Base-by-base conservation (phyloP, 805 yeast species). In the Metschnikowia drakensbergensis region DNA sequence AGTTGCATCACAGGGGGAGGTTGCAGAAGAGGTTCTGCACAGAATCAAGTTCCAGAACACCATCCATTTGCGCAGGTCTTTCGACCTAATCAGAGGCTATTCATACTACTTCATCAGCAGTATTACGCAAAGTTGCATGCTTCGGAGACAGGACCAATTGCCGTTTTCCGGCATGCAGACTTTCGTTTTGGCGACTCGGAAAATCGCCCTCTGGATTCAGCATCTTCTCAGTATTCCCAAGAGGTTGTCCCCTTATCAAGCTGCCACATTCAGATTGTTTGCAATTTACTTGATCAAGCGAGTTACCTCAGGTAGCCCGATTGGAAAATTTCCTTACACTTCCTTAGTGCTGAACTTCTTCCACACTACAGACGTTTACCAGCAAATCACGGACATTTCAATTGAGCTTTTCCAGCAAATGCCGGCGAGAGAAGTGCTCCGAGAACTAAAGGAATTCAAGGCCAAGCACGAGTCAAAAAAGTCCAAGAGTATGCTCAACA, bases 21-120 rank as follows among this genome's bases (percentile, higher is more conserved):
- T 34, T 2, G 13, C 30, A 4, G 31, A 42, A 29, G 42, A 33
- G 26, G 17, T 76, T 80, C 27, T 25, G 17, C 31, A 9, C 0
- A 72, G 81, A 36, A 79, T 86, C 0, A 82, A 81, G 54, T 81
- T 71, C 65, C 85, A 85, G 53, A 86, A 86, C 57, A 67, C 84
- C 0, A 64, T 79, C 2, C 81, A 83, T 52, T 61, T 82, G 8
- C 72, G 89, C 46, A 9, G 31, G 9, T 13, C 33, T 2, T 42
- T 42, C 17, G 45, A 42, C 25, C 34, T 34, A 4, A 42, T 42
- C 8, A 34, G 45, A 27, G 45, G 45, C 10, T 34, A 33, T 22
- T 17, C 45, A 13, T 42, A 42, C 38, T 22, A 17, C 32, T 33
- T 42, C 10, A 42, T 42, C 11, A 30, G 32, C 6, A 33, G 78